A percentile compares a stretch with the other conserved stretches of the same genome.
These are phyloP conservation scores for Saraca asoca DNA, from an alignment of 331 rosid genomes.

Conservation along the genomic window DNA sequence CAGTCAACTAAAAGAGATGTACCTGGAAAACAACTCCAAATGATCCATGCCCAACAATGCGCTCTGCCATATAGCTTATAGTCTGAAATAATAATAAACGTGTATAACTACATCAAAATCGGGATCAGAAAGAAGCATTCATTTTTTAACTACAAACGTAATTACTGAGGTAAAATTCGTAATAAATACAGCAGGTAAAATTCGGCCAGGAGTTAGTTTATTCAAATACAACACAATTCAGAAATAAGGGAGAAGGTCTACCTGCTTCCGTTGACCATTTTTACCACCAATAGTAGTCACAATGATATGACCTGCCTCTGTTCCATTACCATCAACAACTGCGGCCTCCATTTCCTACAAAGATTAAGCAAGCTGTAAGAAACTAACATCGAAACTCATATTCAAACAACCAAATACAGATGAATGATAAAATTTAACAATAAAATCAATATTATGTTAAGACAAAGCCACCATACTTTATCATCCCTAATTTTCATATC, in stretches of 20 bases:
- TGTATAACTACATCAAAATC: constrained; percentile 15
- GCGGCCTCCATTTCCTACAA: constrained; percentile 88
- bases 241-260: constrained; percentile 22
- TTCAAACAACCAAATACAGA: constrained; percentile 16
- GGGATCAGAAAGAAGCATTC: constrained; percentile 2
- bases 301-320: constrained; percentile 91
- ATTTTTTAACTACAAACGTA: constrained; percentile 18
- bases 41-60: constrained; percentile 95
- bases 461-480: constrained; percentile 49
- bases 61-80: constrained; percentile 98
- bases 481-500: constrained; percentile 96
- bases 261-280: constrained; percentile 97
- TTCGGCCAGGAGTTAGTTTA: not conserved
- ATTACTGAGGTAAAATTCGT: not conserved
- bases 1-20: not conserved
- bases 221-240: not conserved
- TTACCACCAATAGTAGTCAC: constrained; percentile 97
- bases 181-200: constrained; percentile 3
- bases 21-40: constrained; percentile 98
- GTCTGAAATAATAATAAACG: constrained; percentile 54
- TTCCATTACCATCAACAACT: constrained; percentile 88
- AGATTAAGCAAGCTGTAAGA: constrained; percentile 26
- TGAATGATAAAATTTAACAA: not conserved
- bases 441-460: not conserved
- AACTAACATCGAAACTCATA: constrained; percentile 18